Evolutionary conservation across 345 rosid species (phyloP).

Genomic region (Linum tenue): DNA sequence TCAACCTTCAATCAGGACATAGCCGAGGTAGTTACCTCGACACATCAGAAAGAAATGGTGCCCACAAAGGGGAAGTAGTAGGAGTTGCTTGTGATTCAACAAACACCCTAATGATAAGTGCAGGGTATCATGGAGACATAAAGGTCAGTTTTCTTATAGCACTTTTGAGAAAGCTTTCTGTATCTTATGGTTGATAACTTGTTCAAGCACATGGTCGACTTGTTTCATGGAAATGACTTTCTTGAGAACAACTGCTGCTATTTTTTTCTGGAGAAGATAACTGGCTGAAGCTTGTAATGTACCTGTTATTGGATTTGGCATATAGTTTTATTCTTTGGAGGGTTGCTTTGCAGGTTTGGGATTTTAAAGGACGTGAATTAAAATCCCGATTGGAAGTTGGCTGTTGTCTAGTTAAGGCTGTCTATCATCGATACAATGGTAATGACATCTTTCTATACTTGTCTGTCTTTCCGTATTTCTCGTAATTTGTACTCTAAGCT

Average conservation of each 20-base stretch:
- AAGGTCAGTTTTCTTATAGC: constrained; percentile 38
- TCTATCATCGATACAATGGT: constrained; percentile 76
- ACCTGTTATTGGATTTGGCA: too few species aligned
- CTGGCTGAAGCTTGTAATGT: too few species aligned
- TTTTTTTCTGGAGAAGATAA: too few species aligned
- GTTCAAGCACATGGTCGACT: neutral
- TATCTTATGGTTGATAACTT: too few species aligned
- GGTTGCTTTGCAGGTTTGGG: constrained; percentile 66
- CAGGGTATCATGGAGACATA: constrained; percentile 79
- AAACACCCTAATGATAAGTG: constrained; percentile 85
- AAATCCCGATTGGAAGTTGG: constrained; percentile 82
- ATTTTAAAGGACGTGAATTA: constrained; percentile 63
- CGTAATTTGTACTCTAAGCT: neutral
- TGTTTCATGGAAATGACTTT: neutral
- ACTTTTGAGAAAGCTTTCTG: neutral
- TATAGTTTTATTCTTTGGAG: neutral
- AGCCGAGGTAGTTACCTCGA: constrained; percentile 85
- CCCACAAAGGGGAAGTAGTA: constrained; percentile 73
- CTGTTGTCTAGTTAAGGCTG: constrained; percentile 61
- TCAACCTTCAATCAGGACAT: constrained; percentile 92
- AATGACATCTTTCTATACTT: neutral
- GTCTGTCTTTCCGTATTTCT: neutral
- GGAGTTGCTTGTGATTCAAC: constrained; percentile 97
- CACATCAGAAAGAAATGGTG: constrained; percentile 38
- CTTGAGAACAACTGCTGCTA: too few species aligned